Base-by-base conservation (phyloP, 164 flowering plant species). In the Euptelea pleiosperma region DNA sequence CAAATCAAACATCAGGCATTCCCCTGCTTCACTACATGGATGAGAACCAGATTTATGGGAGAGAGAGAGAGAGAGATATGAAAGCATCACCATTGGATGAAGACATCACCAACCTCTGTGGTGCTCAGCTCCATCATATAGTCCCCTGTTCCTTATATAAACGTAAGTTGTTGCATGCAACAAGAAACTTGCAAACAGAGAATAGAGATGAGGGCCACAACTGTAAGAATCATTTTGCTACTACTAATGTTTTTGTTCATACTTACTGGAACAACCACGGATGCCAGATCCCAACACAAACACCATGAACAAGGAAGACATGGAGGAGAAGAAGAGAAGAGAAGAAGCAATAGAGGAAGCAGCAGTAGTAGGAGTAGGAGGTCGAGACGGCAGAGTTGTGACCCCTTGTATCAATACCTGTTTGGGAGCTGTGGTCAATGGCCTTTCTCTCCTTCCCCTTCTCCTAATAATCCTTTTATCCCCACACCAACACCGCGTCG, bases 401-500 rank as follows among this genome's bases (percentile, higher is more conserved):
- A 58, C 41, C 62, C 62, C 4, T 52, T 57, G 26, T 43, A n/a
- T 16, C 36, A 16, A 26, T 44, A 57, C 36, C 48, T 56, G 21
- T 56, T 56, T 22, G 60, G 60, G 6, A 41, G 48, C 34, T 56
- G 60, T 41, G 60, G 60, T 1, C 60, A 29, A 29, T 56, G 60
- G 60, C 85, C 85, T 39, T 80, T 80, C 39, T 54, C 60, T 4
- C 62, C 58, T 24, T 57, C 69, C 8, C 68, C 75, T 34, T 79
- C 79, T 0, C 75, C 78, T 3, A 55, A 73, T 41, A 77, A 80
- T 68, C 85, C 85, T 4, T 80, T 77, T 50, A 15, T 1, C 14
- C 70, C 73, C 4, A 16, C 71, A 1, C 70, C 69, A 6, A 2
- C 57, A 6, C 56, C 66, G 6, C 42, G 10, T 47, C 55, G 18